Base-by-base conservation (phyloP, 1,284 basidiomycete species). In the Moesziomyces globuligerus region DNA sequence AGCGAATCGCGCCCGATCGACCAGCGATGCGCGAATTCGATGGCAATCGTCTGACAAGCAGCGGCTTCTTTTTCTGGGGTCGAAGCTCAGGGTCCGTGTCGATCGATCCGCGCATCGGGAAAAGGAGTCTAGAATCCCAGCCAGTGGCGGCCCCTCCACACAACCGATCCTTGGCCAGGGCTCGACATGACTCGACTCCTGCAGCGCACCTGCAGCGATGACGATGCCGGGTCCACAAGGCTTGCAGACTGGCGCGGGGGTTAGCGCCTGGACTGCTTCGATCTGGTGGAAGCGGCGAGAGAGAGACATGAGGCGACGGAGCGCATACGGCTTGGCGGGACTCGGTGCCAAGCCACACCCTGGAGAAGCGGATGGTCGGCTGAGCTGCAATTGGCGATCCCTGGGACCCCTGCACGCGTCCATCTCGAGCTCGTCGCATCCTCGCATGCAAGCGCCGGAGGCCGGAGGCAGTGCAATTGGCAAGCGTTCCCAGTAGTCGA, bases 91-190 rank as follows among this genome's bases (percentile, higher is more conserved):
- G 59, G 52, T 61, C 59, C 43, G 24, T 15, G 52, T 61, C 59
- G 59, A 55, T 61, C 59, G 51, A 50, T 61, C 42, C 42, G 24
- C 47, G 38, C 51, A 46, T 61, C 58, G 58, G 51, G 42, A 49
- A 50, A 40, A 15, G 10, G 42, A 38, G 40, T 60, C 58, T 53
- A 53, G 58, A 53, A 48, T 51, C 32, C 15, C 2, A 34, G 15
- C 17, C 17, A 17, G 26, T 13, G 15, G 32, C 15, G 32, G 32
- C 17, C 32, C 32, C 32, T 34, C 32, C 32, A 34, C 32, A 17
- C 17, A 17, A 7, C 32, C 23, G n/a, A 38, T 9, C 18, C 9
- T 38, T n/a, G 37, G 29, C n/a, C 29, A 29, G 29, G 11, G 29
- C 29, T 4, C 11, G 29, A 15, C 29, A n/a, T 29, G 29, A 29